A percentile compares a stretch with the other conserved stretches of the same genome.
These are phyloP conservation scores for Podospora pseudopauciseta DNA, from an alignment of 495 filamentous ascomycete species.

Conservation along the genomic window DNA sequence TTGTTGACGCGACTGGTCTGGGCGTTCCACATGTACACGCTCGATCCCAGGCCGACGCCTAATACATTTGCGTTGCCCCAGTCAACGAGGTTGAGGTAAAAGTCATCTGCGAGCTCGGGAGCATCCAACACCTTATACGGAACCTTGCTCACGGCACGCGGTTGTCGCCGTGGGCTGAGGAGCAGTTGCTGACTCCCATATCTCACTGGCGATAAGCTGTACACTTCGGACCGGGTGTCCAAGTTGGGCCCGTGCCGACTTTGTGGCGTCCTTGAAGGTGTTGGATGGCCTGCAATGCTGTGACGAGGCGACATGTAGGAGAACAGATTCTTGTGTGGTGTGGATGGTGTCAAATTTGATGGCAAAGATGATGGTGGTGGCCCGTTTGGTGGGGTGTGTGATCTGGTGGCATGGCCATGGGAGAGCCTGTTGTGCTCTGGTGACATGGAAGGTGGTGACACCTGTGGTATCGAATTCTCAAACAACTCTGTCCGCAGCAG, in stretches of 20 bases:
- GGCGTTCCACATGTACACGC: constrained; percentile 99
- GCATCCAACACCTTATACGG: constrained; percentile 98
- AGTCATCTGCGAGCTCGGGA: constrained; percentile 92
- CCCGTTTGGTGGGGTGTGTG: constrained; percentile 70
- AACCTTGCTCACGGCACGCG: constrained; percentile 86
- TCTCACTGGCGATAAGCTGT: constrained; percentile 87
- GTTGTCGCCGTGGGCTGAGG: constrained; percentile 79
- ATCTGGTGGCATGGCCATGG: constrained; percentile 59
- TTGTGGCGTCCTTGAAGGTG: constrained; percentile 84
- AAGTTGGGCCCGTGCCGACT: constrained; percentile 80
- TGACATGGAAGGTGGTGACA: constrained; percentile 61
- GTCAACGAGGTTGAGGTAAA: constrained; percentile 94
- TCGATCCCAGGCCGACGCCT: constrained; percentile 84
- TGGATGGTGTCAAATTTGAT: constrained; percentile 77
- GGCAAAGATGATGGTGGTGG: constrained; percentile 56
- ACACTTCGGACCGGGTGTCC: constrained; percentile 83
- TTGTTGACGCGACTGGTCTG: constrained; percentile 81
- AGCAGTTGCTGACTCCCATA: constrained; percentile 89
- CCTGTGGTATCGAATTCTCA: constrained; percentile 80
- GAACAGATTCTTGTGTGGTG: constrained; percentile 96
- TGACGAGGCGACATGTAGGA: constrained; percentile 81
- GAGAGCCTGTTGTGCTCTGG: constrained; percentile 55
- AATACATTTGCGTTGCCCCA: constrained; percentile 96
- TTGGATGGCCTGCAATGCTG: constrained; percentile 69
- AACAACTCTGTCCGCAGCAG: constrained; percentile 88